These are phyloP conservation scores for Termitomyces sp. DNA, from an alignment of 768 basidiomycete genomes.

Conservation along the genomic window DNA sequence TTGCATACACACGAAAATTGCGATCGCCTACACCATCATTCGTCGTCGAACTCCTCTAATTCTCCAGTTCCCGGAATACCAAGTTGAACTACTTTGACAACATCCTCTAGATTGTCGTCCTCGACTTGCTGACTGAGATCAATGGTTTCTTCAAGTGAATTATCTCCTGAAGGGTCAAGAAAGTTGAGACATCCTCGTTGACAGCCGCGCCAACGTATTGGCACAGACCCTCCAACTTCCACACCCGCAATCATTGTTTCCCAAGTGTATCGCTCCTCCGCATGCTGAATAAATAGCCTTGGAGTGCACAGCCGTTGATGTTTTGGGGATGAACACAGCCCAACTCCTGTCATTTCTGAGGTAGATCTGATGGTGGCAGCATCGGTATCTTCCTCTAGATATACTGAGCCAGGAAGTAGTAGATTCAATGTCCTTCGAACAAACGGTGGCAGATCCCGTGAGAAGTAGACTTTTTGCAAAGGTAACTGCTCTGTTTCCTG, in stretches of 20 bases:
- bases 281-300: slow-evolving; percentile 47
- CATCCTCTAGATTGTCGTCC: neutral
- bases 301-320: slow-evolving; percentile 22
- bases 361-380: slow-evolving; percentile 14
- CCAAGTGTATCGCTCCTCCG: slow-evolving; percentile 66
- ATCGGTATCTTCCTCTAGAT: slow-evolving; percentile 20
- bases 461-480: slow-evolving; percentile 12
- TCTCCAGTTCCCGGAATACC: neutral
- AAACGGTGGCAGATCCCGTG: slow-evolving; percentile 19
- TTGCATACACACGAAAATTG: neutral
- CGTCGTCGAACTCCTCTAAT: slow-evolving; percentile 12
- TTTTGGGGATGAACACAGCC: slow-evolving; percentile 44
- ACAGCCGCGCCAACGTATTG: slow-evolving; percentile 69
- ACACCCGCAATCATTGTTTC: slow-evolving; percentile 47
- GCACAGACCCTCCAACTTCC: slow-evolving; percentile 47
- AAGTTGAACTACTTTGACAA: slow-evolving; percentile 14
- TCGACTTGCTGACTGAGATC: neutral
- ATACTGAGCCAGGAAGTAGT: slow-evolving; percentile 34
- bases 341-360: slow-evolving; percentile 28
- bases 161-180: slow-evolving; percentile 28
- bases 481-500: neutral
- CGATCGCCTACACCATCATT: neutral
- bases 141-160: neutral
- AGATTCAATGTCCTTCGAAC: slow-evolving; percentile 27
- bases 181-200: slow-evolving; percentile 57